Evolutionary conservation across 2,329 filamentous ascomycete species (phyloP).

Genomic region (Escovopsis sp.): DNA sequence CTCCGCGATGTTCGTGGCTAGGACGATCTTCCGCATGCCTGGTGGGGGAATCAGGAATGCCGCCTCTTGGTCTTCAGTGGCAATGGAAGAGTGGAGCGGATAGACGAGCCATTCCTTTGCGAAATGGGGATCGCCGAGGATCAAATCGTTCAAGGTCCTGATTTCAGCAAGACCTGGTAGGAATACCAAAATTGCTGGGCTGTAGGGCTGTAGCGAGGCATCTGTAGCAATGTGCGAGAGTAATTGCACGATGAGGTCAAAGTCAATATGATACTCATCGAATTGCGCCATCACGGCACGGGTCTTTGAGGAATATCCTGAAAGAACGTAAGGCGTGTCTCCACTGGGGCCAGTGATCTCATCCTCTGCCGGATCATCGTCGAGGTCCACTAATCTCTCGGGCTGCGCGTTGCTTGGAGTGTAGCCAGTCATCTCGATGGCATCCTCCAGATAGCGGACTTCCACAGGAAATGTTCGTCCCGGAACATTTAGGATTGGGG

Average conservation of each 20-base stretch:
- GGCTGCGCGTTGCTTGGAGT: slow-evolving; percentile 28
- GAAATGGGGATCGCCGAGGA: slow-evolving; percentile 65
- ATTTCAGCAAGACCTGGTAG: slow-evolving; percentile 92
- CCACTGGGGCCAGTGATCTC: slow-evolving; percentile 33
- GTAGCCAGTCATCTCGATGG: slow-evolving; percentile 74
- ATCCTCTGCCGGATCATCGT: slow-evolving; percentile 42
- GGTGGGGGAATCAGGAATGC: slow-evolving; percentile 76
- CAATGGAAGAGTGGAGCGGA: slow-evolving; percentile 85
- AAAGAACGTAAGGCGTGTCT: slow-evolving; percentile 49
- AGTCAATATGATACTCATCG: slow-evolving; percentile 86
- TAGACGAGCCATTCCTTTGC: slow-evolving; percentile 69
- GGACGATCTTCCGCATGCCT: slow-evolving; percentile 79
- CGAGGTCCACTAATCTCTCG: slow-evolving; percentile 45
- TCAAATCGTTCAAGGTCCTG: slow-evolving; percentile 69
- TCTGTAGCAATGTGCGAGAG: slow-evolving; percentile 62
- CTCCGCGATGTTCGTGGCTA: slow-evolving; percentile 96
- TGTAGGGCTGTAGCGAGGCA: slow-evolving; percentile 52
- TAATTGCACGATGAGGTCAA: slow-evolving; percentile 68
- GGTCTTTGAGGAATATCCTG: slow-evolving; percentile 63
- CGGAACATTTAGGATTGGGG: slow-evolving; percentile 79
- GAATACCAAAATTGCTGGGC: slow-evolving; percentile 87
- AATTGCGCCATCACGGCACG: slow-evolving; percentile 59
- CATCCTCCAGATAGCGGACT: slow-evolving; percentile 81
- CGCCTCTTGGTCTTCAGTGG: slow-evolving; percentile 88
- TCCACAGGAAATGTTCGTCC: slow-evolving; percentile 88